A percentile compares a stretch with the other conserved stretches of the same genome.
These are phyloP conservation scores for Aspergillus chevalieri DNA, from an alignment of 2,329 filamentous ascomycete genomes.

Conservation along the genomic window DNA sequence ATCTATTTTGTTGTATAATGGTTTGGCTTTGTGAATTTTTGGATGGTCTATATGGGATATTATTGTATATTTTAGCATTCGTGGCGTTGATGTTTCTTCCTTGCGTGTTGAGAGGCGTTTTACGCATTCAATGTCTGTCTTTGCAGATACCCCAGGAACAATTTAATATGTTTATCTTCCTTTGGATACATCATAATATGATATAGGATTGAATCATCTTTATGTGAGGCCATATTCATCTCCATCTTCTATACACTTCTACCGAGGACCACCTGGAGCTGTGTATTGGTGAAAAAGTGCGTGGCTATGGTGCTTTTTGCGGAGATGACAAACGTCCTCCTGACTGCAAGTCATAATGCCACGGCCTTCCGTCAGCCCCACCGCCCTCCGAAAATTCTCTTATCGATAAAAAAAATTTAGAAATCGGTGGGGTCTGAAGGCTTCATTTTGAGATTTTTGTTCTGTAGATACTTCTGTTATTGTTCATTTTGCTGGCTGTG, in stretches of 20 bases:
- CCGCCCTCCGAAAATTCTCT: background rate
- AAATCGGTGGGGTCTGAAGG: background rate
- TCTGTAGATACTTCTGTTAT: background rate
- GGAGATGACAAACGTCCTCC: background rate
- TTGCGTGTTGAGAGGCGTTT: constrained; percentile 3
- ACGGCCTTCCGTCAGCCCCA: background rate
- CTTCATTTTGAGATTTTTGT: no score
- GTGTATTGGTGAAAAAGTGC: background rate
- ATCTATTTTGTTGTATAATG: background rate
- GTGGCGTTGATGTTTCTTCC: background rate
- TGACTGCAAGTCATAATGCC: background rate
- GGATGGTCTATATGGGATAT: background rate
- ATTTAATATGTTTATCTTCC: constrained; percentile 9
- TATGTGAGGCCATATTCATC: no score
- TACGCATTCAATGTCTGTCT: constrained; percentile 13
- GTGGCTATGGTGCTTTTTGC: background rate
- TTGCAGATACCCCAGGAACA: constrained; percentile 19
- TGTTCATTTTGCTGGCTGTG: background rate
- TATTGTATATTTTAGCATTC: constrained; percentile 5
- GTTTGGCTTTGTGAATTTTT: background rate
- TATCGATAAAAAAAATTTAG: constrained; percentile 1
- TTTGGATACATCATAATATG: background rate
- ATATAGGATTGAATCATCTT: no score
- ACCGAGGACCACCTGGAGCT: background rate
- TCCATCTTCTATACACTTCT: background rate